Conservation (phyloP, 2,329 filamentous ascomycete genomes). For the Ceratocystis papillata region DNA sequence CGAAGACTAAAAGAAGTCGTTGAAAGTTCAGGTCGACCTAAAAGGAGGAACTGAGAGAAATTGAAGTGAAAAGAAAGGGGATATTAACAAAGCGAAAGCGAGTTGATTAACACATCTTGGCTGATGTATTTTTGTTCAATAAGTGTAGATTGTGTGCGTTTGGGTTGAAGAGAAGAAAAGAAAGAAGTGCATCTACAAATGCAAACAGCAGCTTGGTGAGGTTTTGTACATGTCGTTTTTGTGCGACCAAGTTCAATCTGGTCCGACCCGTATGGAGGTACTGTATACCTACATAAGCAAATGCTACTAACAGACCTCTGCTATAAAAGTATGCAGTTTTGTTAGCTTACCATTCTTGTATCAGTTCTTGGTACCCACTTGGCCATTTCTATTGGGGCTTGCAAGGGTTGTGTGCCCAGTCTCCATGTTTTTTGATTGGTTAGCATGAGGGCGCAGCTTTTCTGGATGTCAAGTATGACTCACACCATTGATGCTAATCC, state of each 20-base stretch:
- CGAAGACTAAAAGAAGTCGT: slow-evolving; percentile 36
- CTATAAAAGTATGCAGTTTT: background rate
- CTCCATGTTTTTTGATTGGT: slow-evolving; percentile 1
- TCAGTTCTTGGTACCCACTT: background rate
- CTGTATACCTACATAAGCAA: background rate
- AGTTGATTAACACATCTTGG: slow-evolving; percentile 52
- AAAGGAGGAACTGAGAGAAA: slow-evolving; percentile 37
- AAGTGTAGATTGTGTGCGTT: slow-evolving; percentile 3
- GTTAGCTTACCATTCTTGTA: background rate
- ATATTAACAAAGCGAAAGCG: slow-evolving; percentile 19
- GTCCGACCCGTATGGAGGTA: background rate
- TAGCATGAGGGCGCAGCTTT: background rate
- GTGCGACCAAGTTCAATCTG: background rate
- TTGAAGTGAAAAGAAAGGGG: slow-evolving; percentile 1
- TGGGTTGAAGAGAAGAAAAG: slow-evolving; percentile 7
- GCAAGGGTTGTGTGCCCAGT: slow-evolving; percentile 7
- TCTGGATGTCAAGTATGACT: slow-evolving; percentile 15
- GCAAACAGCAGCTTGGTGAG: background rate
- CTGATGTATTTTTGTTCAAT: slow-evolving; percentile 28
- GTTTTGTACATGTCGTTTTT: slow-evolving; percentile 3
- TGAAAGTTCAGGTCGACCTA: slow-evolving; percentile 58
- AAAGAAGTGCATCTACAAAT: background rate
- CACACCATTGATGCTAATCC: slow-evolving; percentile 11
- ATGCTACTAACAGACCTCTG: background rate
- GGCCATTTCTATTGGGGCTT: background rate